Percentiles rank a stretch among this genome's conserved stretches.
phyloP scores from a whole-genome alignment of 768 basidiomycete species.

The Termitomyces sp. region DNA sequence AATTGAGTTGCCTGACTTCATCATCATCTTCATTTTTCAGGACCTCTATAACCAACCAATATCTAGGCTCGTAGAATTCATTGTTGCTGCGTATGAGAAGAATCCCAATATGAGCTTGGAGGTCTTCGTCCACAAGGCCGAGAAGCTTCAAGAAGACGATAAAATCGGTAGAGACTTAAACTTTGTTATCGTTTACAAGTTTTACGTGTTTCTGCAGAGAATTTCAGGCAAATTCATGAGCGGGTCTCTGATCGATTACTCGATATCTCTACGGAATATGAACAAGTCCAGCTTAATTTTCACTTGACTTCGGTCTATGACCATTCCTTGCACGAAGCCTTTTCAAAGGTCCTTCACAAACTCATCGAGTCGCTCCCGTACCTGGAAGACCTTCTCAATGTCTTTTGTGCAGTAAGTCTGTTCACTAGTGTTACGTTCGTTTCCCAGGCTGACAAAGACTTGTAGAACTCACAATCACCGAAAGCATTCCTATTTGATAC shows the following conservation, averaged over 20 bases:
- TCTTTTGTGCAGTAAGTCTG: constrained; percentile 67
- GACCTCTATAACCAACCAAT: constrained; percentile 85
- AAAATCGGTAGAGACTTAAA: constrained; percentile 61
- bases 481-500: constrained; percentile 95
- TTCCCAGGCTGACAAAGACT: constrained; percentile 5
- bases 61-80: constrained; percentile 75
- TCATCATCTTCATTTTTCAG: constrained; percentile 31
- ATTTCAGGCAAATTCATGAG: constrained; percentile 87
- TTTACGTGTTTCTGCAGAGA: constrained; percentile 48
- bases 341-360: constrained; percentile 86
- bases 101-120: constrained; percentile 80
- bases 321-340: constrained; percentile 87
- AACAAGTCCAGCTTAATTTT: constrained; percentile 78
- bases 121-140: constrained; percentile 94
- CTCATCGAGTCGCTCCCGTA: constrained; percentile 81
- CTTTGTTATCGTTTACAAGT: background rate
- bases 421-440: background rate
- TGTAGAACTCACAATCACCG: constrained; percentile 84
- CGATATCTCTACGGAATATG: constrained; percentile 74
- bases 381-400: constrained; percentile 83
- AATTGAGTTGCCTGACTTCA: background rate
- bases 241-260: constrained; percentile 78
- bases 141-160: constrained; percentile 88
- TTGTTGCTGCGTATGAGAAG: constrained; percentile 69
- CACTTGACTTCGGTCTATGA: constrained; percentile 93